Evolutionary conservation across 2,329 filamentous ascomycete species (phyloP).

Genomic region (Colletotrichum eremochloae): DNA sequence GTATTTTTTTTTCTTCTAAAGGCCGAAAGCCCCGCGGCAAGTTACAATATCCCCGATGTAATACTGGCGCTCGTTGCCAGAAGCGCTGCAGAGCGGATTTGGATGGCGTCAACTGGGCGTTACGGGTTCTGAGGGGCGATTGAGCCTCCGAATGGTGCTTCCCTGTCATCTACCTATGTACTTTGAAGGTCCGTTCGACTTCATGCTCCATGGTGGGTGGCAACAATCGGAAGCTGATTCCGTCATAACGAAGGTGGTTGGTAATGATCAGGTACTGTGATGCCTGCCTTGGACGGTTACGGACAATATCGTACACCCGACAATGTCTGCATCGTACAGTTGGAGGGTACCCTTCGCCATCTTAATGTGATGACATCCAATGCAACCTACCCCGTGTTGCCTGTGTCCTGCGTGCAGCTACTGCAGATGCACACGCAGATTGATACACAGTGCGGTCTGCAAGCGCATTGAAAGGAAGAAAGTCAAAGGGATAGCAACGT

Average conservation of each 20-base stretch:
- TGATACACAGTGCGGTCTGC: background rate
- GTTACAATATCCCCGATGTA: background rate
- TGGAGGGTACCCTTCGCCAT: background rate
- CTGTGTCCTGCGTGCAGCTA: slow-evolving; percentile 25
- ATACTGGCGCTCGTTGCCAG: slow-evolving; percentile 28
- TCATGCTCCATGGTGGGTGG: background rate
- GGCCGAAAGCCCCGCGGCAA: slow-evolving; percentile 8
- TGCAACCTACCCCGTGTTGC: slow-evolving; percentile 33
- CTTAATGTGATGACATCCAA: slow-evolving; percentile 2
- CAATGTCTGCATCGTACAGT: background rate
- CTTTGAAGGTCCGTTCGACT: background rate
- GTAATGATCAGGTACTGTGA: background rate
- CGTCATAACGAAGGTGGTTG: background rate
- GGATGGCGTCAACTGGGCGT: slow-evolving; percentile 22
- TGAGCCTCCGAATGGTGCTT: background rate
- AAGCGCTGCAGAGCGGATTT: slow-evolving; percentile 24
- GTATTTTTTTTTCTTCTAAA: background rate
- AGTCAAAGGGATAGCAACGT: background rate
- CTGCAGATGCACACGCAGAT: slow-evolving; percentile 24
- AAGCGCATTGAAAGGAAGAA: background rate
- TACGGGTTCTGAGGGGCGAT: slow-evolving; percentile 5
- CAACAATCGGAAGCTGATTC: background rate
- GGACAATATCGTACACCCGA: too few species aligned
- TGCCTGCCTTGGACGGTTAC: background rate
- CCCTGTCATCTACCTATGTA: slow-evolving; percentile 2